Conservation (phyloP, 768 basidiomycete genomes). For the Pleurotus citrinopileatus region DNA sequence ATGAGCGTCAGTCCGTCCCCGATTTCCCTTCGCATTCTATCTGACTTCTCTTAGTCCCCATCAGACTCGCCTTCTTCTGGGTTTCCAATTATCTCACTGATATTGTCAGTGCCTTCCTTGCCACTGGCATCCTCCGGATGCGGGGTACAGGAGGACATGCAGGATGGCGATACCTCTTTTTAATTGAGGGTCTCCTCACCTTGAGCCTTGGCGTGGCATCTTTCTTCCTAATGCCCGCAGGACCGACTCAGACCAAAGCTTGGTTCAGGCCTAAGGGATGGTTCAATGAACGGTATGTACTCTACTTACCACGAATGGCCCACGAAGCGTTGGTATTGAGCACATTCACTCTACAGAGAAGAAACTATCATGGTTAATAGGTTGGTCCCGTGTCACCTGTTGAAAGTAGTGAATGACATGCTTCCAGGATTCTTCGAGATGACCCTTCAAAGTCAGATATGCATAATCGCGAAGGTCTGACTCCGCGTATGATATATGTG, state of each 20-base stretch:
- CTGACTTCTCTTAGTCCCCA: conserved; percentile 39
- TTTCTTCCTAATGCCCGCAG: conserved; percentile 58
- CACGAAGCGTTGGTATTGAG: no score
- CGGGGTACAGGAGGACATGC: conserved; percentile 49
- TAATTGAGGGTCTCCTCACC: conserved; percentile 52
- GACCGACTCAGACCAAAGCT: conserved; percentile 61
- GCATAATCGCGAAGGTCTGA: conserved; percentile 70
- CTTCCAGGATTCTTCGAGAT: conserved; percentile 49
- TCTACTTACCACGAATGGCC: no score
- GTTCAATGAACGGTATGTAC: conserved; percentile 56
- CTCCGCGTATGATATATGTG: conserved; percentile 42
- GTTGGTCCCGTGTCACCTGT: conserved; percentile 14
- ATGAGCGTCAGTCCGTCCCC: conserved; percentile 38
- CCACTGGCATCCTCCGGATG: conserved; percentile 56
- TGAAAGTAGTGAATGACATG: not conserved
- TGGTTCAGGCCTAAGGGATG: conserved; percentile 62
- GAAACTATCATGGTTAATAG: conserved; percentile 64
- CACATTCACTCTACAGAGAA: no score
- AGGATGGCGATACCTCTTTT: conserved; percentile 60
- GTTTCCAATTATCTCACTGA: conserved; percentile 52
- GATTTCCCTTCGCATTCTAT: not conserved
- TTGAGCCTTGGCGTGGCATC: conserved; percentile 47
- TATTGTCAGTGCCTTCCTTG: conserved; percentile 61
- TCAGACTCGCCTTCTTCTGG: conserved; percentile 73
- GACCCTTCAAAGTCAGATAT: conserved; percentile 66